phyloP scores from a whole-genome alignment of 495 filamentous ascomycete genomes.

The Podospora pseudopauciseta region DNA sequence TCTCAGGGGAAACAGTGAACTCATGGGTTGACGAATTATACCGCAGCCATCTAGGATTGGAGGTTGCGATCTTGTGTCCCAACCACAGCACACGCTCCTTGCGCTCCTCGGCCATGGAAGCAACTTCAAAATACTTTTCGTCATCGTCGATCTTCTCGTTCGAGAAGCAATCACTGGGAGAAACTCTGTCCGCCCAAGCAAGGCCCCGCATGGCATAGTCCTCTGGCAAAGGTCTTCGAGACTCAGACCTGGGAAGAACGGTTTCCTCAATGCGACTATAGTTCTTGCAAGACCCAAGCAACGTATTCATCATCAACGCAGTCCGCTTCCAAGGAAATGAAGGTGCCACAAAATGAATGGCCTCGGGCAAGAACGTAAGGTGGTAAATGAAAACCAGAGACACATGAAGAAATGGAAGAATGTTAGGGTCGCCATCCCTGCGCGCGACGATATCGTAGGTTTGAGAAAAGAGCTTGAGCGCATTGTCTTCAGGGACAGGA shows the following conservation, averaged over 20 bases:
- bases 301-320: conserved; percentile 62
- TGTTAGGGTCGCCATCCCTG: conserved; percentile 58
- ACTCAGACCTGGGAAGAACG: conserved; percentile 19
- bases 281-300: conserved; percentile 44
- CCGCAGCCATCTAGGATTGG: conserved; percentile 32
- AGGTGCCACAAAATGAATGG: conserved; percentile 41
- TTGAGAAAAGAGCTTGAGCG: conserved; percentile 28
- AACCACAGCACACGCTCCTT: conserved; percentile 75
- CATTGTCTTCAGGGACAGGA: conserved; percentile 17
- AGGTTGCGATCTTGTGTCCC: conserved; percentile 53
- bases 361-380: conserved; percentile 48
- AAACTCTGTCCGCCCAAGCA: conserved; percentile 66
- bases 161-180: conserved; percentile 65
- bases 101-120: conserved; percentile 60
- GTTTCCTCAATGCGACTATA: conserved; percentile 47
- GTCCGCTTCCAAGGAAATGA: conserved; percentile 65
- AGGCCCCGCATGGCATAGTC: conserved; percentile 80
- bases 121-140: conserved; percentile 65
- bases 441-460: conserved; percentile 54
- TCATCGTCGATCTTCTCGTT: conserved; percentile 70
- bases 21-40: conserved; percentile 31
- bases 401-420: conserved; percentile 65
- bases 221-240: conserved; percentile 67
- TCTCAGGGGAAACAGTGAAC: conserved; percentile 34
- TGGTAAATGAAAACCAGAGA: conserved; percentile 67